Base-by-base conservation (phyloP, 129 eudicot genomes). In the Ambrosia trifida region DNA sequence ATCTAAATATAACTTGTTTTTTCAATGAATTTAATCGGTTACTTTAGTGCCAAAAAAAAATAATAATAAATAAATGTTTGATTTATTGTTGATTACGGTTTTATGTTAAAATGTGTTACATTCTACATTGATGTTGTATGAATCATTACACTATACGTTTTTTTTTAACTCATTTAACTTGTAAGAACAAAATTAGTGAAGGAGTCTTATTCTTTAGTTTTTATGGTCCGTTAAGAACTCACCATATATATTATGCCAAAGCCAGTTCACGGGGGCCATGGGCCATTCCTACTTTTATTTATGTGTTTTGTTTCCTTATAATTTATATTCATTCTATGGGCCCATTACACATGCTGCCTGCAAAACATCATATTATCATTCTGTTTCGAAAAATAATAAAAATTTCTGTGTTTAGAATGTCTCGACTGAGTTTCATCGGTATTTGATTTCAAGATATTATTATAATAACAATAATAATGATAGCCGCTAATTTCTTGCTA, bases 311-410 rank as follows among this genome's bases (percentile, higher is more conserved):
- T 59, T 31, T 31, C 43, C 31, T 59, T 31, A 13, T 30, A 59
- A 30, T 59, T 59, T 31, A 13, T 30, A 59, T 59, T 40, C 44
- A 40, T 40, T 31, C 36, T 59, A 59, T 59, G 65, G 65, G 13
- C 65, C 65, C 43, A 59, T 30, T 31, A 32, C 65, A 57, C 38
- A 57, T 28, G 63, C 38, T 28, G 38, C 38, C n/a, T n/a, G n/a
- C n/a, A n/a, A n/a, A 57, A 24, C 63, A 13, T 59, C 18, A 59
- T 31, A 59, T 31, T 59, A 59, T 30, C 64, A 58, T 30, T 58
- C 12, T 30, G 64, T 58, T 58, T 58, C 40, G 9, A 4, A 12
- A 28, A 30, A 58, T 58, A 58, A 30, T 38, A 24, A 11, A n/a
- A 57, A 58, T 12, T 30, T 58, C 9, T 30, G 10, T 58, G 32